Evolutionary conservation across 1,284 basidiomycete genomes (phyloP).

Genomic region (Ganoderma meredithae): DNA sequence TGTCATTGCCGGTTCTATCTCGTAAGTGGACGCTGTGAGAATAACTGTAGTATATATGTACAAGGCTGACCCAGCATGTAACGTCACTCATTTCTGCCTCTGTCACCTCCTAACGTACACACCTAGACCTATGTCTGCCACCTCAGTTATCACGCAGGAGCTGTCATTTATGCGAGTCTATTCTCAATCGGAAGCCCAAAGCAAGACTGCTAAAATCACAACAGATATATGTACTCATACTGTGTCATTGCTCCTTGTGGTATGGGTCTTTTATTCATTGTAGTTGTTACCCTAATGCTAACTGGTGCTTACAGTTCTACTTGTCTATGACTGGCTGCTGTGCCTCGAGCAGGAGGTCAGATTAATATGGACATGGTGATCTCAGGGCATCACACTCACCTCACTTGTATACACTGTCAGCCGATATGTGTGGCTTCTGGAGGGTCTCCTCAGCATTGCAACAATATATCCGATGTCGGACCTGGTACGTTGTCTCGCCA

Average conservation of each 20-base stretch:
- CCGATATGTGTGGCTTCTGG: not conserved
- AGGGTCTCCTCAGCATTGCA: not conserved
- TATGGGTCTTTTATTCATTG: not conserved
- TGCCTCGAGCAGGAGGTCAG: not conserved
- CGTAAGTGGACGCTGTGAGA: not conserved
- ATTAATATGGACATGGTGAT: not conserved
- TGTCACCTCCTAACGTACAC: not conserved
- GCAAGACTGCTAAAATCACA: not conserved
- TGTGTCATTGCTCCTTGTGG: not conserved
- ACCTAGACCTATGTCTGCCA: not conserved
- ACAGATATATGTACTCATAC: not conserved
- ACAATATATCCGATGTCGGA: not conserved
- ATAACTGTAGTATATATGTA: not conserved
- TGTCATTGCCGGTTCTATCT: too few species aligned
- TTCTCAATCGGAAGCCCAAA: not conserved
- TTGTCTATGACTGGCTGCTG: not conserved
- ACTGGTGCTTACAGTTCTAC: not conserved
- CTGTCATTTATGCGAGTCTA: not conserved
- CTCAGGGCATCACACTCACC: constrained; percentile 22
- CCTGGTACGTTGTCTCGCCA: not conserved
- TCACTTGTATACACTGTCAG: constrained; percentile 17
- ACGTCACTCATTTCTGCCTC: not conserved
- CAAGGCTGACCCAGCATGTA: too few species aligned
- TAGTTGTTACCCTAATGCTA: not conserved
- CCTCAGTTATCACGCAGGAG: not conserved